A percentile compares a stretch with the other conserved stretches of the same genome.
phyloP scores from a whole-genome alignment of 768 basidiomycete species.

The Tylopilus subfusipes region DNA sequence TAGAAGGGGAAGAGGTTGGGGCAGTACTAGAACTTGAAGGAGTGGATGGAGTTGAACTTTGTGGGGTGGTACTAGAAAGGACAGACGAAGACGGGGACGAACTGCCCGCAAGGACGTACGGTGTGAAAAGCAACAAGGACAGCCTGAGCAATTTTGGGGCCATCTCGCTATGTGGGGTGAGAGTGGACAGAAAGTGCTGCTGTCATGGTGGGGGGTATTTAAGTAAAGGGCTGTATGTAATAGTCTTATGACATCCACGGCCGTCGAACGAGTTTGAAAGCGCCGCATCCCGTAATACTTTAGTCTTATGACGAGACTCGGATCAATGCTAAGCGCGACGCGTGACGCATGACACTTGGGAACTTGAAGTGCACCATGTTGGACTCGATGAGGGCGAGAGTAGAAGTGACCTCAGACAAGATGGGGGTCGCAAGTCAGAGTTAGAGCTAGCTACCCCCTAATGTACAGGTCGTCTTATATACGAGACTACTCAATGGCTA shows the following conservation, averaged over 20 bases:
- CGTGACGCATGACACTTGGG: not conserved
- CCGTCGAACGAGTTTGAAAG: too few relatives aligned
- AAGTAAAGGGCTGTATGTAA: not conserved
- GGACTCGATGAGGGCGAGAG: too few relatives aligned
- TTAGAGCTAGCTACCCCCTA: too few relatives aligned
- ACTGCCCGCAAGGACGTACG: not conserved
- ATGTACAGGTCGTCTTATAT: too few relatives aligned
- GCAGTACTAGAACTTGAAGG: not conserved
- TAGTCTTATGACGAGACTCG: not conserved
- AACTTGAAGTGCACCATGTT: not conserved
- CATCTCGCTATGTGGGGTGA: constrained; percentile 15
- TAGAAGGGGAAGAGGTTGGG: not conserved
- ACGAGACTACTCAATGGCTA: too few relatives aligned
- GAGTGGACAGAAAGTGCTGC: not conserved
- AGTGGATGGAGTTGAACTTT: constrained; percentile 2
- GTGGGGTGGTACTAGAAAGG: not conserved
- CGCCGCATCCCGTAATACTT: too few relatives aligned
- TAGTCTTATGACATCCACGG: too few relatives aligned
- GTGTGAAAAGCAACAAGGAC: constrained; percentile 10
- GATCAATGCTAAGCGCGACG: not conserved
- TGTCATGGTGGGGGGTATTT: not conserved
- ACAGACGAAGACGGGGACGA: not conserved
- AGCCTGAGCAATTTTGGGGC: constrained; percentile 6
- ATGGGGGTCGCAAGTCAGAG: too few relatives aligned
- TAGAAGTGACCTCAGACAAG: too few relatives aligned